phyloP scores from a whole-genome alignment of 805 yeast species.

The Priceomyces melissophilus region DNA sequence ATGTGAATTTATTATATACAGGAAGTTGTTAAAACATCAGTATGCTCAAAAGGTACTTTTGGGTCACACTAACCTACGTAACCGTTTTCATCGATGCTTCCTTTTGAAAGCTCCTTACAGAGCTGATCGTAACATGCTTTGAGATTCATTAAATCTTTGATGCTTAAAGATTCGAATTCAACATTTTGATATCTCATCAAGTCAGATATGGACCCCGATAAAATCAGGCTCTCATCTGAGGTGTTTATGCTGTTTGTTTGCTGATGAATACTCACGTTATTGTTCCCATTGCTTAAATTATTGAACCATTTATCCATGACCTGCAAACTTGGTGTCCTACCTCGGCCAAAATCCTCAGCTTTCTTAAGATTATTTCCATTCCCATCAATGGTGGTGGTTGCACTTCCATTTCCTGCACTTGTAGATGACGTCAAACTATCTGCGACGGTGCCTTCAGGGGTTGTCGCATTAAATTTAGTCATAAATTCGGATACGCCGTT shows the following conservation, averaged over 20 bases:
- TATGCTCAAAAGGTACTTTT: too few relatives aligned
- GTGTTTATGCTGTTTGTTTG: constrained; percentile 6
- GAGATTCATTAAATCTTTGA: constrained; percentile 31
- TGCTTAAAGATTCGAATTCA: constrained; percentile 34
- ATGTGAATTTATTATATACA: too few relatives aligned
- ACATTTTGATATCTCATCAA: constrained; percentile 29
- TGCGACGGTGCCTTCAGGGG: constrained; percentile 17
- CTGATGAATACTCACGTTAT: constrained; percentile 1
- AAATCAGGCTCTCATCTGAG: constrained; percentile 5
- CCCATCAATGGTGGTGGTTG: constrained; percentile 32
- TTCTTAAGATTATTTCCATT: constrained; percentile 10
- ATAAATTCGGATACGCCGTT: constrained; percentile 41
- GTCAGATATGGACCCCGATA: constrained; percentile 17
- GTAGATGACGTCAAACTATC: constrained; percentile 5
- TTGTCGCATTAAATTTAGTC: constrained; percentile 31
- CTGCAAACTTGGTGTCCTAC: constrained; percentile 37
- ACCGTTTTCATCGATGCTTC: constrained; percentile 12
- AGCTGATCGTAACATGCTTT: constrained; percentile 37
- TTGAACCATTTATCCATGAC: constrained; percentile 44
- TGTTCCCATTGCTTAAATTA: constrained; percentile 17
- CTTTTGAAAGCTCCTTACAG: constrained; percentile 20
- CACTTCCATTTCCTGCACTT: constrained; percentile 9
- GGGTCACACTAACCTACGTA: constrained; percentile 5
- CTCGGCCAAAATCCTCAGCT: constrained; percentile 25
- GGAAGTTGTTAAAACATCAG: too few relatives aligned